Evolutionary conservation across 2,329 filamentous ascomycete genomes (phyloP), one percentile per base, ranked within the genome.

Genomic region (Aspergillus quadrilineatus): DNA sequence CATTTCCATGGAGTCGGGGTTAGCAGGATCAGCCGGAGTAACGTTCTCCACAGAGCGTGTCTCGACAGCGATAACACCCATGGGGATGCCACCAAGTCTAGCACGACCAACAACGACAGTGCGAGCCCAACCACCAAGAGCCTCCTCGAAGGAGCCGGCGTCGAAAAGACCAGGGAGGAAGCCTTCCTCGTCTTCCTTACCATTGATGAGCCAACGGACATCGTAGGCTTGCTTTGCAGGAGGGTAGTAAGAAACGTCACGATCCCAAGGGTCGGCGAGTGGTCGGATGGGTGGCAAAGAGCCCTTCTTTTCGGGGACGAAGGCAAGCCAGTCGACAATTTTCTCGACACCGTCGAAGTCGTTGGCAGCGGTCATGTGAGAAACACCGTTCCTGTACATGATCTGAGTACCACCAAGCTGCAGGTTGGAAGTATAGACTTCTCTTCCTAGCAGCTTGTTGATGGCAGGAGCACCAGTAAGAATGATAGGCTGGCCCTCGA

Each of bases 301-400:
- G 71, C 90, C 89, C 79, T 94, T 94, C 84, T 93, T 93, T 77
- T 97, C 93, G 28, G 94, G 94, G 30, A 99, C 89, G 70, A 92
- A 99, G 2, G 93, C 94, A 83, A 99, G 86, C 94, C 94, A 99
- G 74, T 96, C 89, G 49, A 97, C 91, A 72, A 99, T 97, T 83
- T 95, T 95, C 69, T 90, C 92, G 22, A 99, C 90, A 85, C 94
- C 94, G 69, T 93, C 92, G 68, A 99, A 97, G 79, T 99, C 94
- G 70, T 99, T 93, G 66, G 89, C 89, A 69, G 94, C 94, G 65
- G 93, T 97, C 90, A 97, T 93, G 81, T 99, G 94, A 22, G 94
- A 97, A 42, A 99, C 94, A 85, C 94, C 94, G 75, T 99, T 99
- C 80, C 90, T 92, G 86, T 99, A 97, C 94, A 99, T 99, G 84